Percentiles rank a stretch among this genome's conserved stretches.
Conservation (phyloP, 208 protist species). For the Acanthamoeba healyi region DNA sequence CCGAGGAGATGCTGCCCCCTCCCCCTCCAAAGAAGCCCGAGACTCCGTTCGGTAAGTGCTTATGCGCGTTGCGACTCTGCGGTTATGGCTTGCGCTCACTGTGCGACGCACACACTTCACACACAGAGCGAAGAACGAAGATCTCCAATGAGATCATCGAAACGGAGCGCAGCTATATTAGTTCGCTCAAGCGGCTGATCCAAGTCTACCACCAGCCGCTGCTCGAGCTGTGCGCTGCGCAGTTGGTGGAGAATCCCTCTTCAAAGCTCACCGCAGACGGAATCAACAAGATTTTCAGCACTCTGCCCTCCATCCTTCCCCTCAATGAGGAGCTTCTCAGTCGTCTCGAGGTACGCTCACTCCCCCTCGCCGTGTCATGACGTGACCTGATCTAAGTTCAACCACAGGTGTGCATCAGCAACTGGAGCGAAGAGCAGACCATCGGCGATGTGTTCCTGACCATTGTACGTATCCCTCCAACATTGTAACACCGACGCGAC, state of each 20-base stretch:
- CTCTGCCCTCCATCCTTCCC: slow-evolving; percentile 49
- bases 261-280: slow-evolving; percentile 11
- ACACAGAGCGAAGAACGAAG: slow-evolving; percentile 72
- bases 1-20: slow-evolving; percentile 55
- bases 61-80: background rate
- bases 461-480: slow-evolving; percentile 14
- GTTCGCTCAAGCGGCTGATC: slow-evolving; percentile 69
- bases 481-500: background rate
- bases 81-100: background rate
- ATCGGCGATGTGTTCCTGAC: slow-evolving; percentile 74
- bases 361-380: background rate
- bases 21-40: slow-evolving; percentile 62
- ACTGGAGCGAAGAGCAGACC: slow-evolving; percentile 62
- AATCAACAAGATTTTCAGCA: slow-evolving; percentile 70
- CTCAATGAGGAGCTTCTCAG: slow-evolving; percentile 69
- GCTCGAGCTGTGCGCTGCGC: background rate
- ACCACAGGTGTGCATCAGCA: slow-evolving; percentile 51
- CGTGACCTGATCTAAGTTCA: background rate
- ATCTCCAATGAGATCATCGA: slow-evolving; percentile 75
- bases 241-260: background rate
- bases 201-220: slow-evolving; percentile 65
- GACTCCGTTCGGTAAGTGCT: slow-evolving; percentile 66
- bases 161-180: slow-evolving; percentile 67
- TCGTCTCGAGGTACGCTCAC: background rate
- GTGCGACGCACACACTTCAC: background rate